These are phyloP conservation scores for Spizellomyces punctatus DNA, from an alignment of 192 early-diverging fungal species.

Conservation along the genomic window DNA sequence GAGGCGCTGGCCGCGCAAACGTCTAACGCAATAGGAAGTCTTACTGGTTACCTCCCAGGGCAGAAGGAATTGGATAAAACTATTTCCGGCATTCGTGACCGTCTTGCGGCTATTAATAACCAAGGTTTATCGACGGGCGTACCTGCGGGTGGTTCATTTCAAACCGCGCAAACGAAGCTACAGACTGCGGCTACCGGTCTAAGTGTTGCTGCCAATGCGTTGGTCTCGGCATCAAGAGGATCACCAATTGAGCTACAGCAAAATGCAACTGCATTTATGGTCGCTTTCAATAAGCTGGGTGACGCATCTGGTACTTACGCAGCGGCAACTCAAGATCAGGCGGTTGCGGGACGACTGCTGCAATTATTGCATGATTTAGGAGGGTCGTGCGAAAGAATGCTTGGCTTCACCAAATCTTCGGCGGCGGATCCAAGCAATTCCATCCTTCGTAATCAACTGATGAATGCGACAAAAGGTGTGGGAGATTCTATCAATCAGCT, in stretches of 20 bases:
- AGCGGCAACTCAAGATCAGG: slow-evolving; percentile 18
- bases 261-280: slow-evolving; percentile 27
- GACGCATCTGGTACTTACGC: slow-evolving; percentile 28
- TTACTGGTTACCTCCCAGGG: slow-evolving; percentile 45
- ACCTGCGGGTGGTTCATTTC: slow-evolving; percentile 16
- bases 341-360: slow-evolving; percentile 11
- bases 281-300: slow-evolving; percentile 39
- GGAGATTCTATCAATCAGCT: slow-evolving; percentile 41
- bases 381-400: slow-evolving; percentile 8
- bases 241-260: slow-evolving; percentile 44
- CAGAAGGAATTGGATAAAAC: slow-evolving; percentile 41
- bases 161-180: slow-evolving; percentile 42
- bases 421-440: slow-evolving; percentile 37
- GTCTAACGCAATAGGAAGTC: slow-evolving; percentile 19
- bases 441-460: slow-evolving; percentile 33
- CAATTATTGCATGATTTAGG: slow-evolving; percentile 18
- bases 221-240: slow-evolving; percentile 33
- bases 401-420: slow-evolving; percentile 31
- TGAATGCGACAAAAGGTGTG: slow-evolving; percentile 37
- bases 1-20: slow-evolving; percentile 7
- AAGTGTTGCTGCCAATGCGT: slow-evolving; percentile 38
- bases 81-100: slow-evolving; percentile 19
- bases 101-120: slow-evolving; percentile 2
- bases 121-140: slow-evolving; percentile 4
- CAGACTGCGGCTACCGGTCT: slow-evolving; percentile 38